Evolutionary conservation across 2,329 filamentous ascomycete species (phyloP).

Genomic region (Verticillium alfalfae): DNA sequence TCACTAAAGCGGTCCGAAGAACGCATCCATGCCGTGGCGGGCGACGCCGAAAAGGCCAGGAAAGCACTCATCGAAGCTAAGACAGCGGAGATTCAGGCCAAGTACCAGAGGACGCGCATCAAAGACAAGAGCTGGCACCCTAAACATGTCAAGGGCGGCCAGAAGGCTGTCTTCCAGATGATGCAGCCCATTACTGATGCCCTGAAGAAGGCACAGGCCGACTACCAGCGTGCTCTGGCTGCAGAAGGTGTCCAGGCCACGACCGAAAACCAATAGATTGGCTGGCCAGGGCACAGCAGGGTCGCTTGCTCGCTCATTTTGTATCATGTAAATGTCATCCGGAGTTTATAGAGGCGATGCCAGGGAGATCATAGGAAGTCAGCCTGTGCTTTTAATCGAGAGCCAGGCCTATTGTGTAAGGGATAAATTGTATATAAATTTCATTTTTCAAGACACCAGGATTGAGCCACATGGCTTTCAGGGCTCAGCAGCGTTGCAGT

Average conservation of each 20-base stretch:
- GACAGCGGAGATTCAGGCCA: slow-evolving; percentile 65
- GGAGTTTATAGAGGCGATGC: neutral
- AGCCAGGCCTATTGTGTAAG: neutral
- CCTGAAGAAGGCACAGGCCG: slow-evolving; percentile 62
- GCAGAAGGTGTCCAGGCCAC: slow-evolving; percentile 51
- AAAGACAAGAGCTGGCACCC: slow-evolving; percentile 62
- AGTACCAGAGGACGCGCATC: slow-evolving; percentile 68
- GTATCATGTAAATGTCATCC: neutral
- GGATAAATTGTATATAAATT: neutral
- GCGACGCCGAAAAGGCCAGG: slow-evolving; percentile 72
- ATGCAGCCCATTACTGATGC: slow-evolving; percentile 70
- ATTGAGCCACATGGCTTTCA: neutral
- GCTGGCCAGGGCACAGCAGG: neutral
- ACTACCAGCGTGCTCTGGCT: slow-evolving; percentile 66
- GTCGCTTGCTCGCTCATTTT: neutral
- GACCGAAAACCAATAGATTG: slow-evolving; percentile 29
- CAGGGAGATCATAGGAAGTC: neutral
- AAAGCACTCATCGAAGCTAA: slow-evolving; percentile 59
- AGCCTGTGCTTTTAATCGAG: neutral
- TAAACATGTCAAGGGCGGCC: slow-evolving; percentile 66
- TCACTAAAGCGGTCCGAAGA: slow-evolving; percentile 72
- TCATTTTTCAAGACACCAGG: neutral
- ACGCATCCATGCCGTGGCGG: slow-evolving; percentile 74
- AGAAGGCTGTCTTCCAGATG: slow-evolving; percentile 68
- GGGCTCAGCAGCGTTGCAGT: neutral